Conservation (phyloP, 495 filamentous ascomycete species). For the Penicillium silybi region DNA sequence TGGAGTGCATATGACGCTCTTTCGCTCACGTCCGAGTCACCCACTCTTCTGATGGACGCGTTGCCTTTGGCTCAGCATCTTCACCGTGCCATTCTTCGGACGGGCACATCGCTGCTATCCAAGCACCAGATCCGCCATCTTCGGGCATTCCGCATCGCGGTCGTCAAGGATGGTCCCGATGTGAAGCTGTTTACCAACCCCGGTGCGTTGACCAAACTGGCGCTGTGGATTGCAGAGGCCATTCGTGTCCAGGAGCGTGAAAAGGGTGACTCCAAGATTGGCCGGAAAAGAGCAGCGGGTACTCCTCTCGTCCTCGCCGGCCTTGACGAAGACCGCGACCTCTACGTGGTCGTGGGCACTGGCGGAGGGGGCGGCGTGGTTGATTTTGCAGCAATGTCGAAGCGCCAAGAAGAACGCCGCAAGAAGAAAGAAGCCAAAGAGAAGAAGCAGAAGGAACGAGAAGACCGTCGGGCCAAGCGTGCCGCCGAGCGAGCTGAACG, state of each 20-base stretch:
- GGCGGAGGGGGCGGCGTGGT: constrained; percentile 64
- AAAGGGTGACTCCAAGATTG: constrained; percentile 63
- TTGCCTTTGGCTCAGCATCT: constrained; percentile 84
- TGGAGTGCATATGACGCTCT: constrained; percentile 94
- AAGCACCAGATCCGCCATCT: constrained; percentile 93
- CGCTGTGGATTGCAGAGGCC: constrained; percentile 91
- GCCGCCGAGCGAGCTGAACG: constrained; percentile 43
- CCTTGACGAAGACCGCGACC: constrained; percentile 79
- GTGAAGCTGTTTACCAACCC: constrained; percentile 86
- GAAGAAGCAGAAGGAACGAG: constrained; percentile 58
- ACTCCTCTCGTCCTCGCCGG: constrained; percentile 87
- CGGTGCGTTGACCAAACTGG: constrained; percentile 85
- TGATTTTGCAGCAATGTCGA: constrained; percentile 60
- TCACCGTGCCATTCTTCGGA: constrained; percentile 88
- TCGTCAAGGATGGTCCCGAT: constrained; percentile 93
- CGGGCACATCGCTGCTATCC: constrained; percentile 82
- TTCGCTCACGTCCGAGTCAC: constrained; percentile 39
- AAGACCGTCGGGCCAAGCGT: constrained; percentile 51
- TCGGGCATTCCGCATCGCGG: constrained; percentile 86
- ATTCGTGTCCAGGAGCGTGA: constrained; percentile 85
- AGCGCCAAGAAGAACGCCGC: constrained; percentile 59
- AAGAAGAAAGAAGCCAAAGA: constrained; percentile 57
- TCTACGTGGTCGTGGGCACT: constrained; percentile 89
- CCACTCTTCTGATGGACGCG: constrained; percentile 55
- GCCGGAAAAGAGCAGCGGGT: constrained; percentile 52